Evolutionary conservation across 768 basidiomycete genomes (phyloP).

Genomic region (Pleurotus djamor): DNA sequence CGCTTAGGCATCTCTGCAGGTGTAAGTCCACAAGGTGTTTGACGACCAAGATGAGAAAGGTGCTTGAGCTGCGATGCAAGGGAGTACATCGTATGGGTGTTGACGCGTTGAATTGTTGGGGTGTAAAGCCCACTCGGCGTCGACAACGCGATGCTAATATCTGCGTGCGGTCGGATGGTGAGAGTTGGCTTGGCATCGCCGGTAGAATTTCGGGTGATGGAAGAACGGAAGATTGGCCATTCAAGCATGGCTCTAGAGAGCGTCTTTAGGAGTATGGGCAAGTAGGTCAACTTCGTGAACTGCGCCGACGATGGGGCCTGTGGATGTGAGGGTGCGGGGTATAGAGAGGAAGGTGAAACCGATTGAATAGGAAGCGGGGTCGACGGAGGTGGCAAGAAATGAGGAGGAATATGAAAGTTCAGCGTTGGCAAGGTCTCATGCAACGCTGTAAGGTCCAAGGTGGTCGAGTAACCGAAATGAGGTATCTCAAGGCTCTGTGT

Average conservation of each 20-base stretch:
- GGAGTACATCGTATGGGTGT: constrained; percentile 54
- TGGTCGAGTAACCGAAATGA: constrained; percentile 83
- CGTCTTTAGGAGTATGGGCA: constrained; percentile 82
- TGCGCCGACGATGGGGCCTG: constrained; percentile 48
- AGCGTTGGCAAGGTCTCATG: constrained; percentile 60
- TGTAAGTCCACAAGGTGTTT: constrained; percentile 63
- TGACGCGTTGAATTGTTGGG: constrained; percentile 59
- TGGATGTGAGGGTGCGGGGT: constrained; percentile 35
- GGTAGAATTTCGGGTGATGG: constrained; percentile 47
- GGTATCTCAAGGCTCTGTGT: constrained; percentile 79
- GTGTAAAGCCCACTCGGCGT: constrained; percentile 85
- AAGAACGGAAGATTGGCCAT: constrained; percentile 82
- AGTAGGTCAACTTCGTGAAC: constrained; percentile 71
- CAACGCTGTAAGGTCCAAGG: constrained; percentile 71
- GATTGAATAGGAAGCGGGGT: constrained; percentile 16
- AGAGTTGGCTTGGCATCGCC: constrained; percentile 55
- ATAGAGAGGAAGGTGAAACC: constrained; percentile 37
- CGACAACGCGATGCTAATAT: constrained; percentile 75
- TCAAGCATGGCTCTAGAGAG: constrained; percentile 78
- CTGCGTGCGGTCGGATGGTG: constrained; percentile 70
- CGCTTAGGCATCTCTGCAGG: constrained; percentile 68
- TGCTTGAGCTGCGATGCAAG: constrained; percentile 62
- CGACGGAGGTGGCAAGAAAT: constrained; percentile 33
- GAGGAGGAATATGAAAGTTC: constrained; percentile 67
- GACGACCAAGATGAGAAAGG: constrained; percentile 63